Conservation (phyloP, 2,329 filamentous ascomycete species). For the Diplodia seriata region DNA sequence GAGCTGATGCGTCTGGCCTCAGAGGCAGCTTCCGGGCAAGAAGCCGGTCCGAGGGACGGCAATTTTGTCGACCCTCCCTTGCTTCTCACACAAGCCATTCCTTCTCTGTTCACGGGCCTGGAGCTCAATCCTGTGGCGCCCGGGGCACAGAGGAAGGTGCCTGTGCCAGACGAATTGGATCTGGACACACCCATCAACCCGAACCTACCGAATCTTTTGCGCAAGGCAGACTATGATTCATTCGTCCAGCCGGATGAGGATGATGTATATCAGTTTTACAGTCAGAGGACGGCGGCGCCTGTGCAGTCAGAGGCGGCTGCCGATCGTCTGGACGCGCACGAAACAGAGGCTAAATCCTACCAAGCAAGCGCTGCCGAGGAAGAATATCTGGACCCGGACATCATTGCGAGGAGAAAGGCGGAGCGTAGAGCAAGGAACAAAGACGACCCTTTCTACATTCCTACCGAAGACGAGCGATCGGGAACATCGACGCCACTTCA, state of each 20-base stretch:
- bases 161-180: slow-evolving; percentile 75
- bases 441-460: slow-evolving; percentile 96
- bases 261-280: slow-evolving; percentile 56
- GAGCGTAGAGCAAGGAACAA: slow-evolving; percentile 82
- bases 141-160: slow-evolving; percentile 85
- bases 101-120: slow-evolving; percentile 82
- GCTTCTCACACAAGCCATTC: slow-evolving; percentile 88
- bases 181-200: slow-evolving; percentile 83
- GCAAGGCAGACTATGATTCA: slow-evolving; percentile 55
- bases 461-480: slow-evolving; percentile 55
- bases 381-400: slow-evolving; percentile 73
- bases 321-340: slow-evolving; percentile 51
- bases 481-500: slow-evolving; percentile 78
- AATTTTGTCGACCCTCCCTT: slow-evolving; percentile 79
- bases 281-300: slow-evolving; percentile 48
- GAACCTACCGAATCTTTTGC: slow-evolving; percentile 71
- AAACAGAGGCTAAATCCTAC: slow-evolving; percentile 50
- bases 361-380: slow-evolving; percentile 52
- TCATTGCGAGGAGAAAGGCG: slow-evolving; percentile 73
- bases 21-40: slow-evolving; percentile 77
- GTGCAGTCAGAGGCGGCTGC: slow-evolving; percentile 47
- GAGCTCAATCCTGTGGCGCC: slow-evolving; percentile 90
- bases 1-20: slow-evolving; percentile 86
- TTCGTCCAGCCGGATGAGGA: slow-evolving; percentile 51
- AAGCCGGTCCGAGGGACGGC: slow-evolving; percentile 62